Base-by-base conservation (phyloP, 2,329 filamentous ascomycete genomes). In the Cryoendolithus antarcticus region DNA sequence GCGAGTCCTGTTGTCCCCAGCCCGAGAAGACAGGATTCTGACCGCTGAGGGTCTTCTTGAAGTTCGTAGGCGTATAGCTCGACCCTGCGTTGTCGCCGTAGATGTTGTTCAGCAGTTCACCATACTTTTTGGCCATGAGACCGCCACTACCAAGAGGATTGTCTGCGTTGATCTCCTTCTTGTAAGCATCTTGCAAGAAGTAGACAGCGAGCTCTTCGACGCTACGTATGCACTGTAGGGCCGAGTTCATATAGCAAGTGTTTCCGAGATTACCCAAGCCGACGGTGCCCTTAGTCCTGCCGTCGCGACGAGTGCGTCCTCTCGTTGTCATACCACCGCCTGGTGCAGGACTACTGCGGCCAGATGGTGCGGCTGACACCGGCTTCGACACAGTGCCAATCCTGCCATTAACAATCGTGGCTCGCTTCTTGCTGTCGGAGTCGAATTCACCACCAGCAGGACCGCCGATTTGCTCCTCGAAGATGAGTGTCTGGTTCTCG, bases 231-330 rank as follows among this genome's bases (percentile, higher is more conserved):
- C 91, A 98, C 58, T 98, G 91, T 39, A 96, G 69, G 7, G 91
- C 91, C 13, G 89, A 94, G 61, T 96, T 96, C 88, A 96, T 95
- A 64, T 98, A 98, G 63, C 91, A 98, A 0, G 91, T 96, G 55
- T 98, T 98, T 35, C 91, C 91, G 9, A 96, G 66, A 55, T 98
- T 98, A 46, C 75, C 77, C 38, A 98, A 66, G 28, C 91, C 91
- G 32, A 88, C 82, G 32, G 80, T 81, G 27, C 91, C 91, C 28
- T 77, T 62, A 9, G 76, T 75, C 45, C 78, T 77, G 8, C 82
- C 82, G 30, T 77, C 74, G 49, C 76, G 78, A 44, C 80, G 19
- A 21, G 19, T 65, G 40, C 84, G 74, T 32, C 85, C 85, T 48
- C 86, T 73, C 0, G 84, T 88, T 44, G 82, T 66, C 4, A 70